phyloP scores from a whole-genome alignment of 225 moss, liverwort and hornwort genomes.

The Thuidium tamariscinum region DNA sequence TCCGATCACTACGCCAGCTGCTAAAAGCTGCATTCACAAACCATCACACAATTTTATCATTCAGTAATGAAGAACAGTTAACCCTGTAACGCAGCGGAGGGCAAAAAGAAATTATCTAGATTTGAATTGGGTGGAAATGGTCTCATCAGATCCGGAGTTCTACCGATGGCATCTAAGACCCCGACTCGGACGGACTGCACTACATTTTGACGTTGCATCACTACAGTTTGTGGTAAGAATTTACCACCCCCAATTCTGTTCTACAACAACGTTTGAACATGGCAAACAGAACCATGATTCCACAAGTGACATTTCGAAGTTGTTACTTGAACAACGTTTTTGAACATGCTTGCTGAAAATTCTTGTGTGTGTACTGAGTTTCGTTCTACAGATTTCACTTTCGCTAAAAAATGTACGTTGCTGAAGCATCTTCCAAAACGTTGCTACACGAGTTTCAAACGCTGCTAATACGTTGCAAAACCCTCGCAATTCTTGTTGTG shows the following conservation, averaged over 20 bases:
- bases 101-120: not conserved
- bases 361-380: not conserved
- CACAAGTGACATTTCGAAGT: not conserved
- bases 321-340: not conserved
- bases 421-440: not conserved
- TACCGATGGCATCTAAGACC: not conserved
- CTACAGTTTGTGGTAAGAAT: not conserved
- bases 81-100: not conserved
- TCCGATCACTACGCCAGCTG: constrained; percentile 27
- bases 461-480: not conserved
- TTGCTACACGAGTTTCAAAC: not conserved
- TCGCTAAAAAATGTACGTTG: not conserved
- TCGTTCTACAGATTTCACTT: not conserved
- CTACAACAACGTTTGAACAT: not conserved
- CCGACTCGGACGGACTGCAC: not conserved
- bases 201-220: not conserved
- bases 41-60: not conserved
- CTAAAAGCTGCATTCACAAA: not conserved
- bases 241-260: too few species aligned
- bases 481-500: too few species aligned
- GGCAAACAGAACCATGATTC: not conserved
- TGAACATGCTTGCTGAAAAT: not conserved
- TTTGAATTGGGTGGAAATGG: not conserved
- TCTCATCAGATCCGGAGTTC: not conserved
- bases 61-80: too few species aligned